Conservation (phyloP, 2,329 filamentous ascomycete species). For the Dothideomycetidae sp. region DNA sequence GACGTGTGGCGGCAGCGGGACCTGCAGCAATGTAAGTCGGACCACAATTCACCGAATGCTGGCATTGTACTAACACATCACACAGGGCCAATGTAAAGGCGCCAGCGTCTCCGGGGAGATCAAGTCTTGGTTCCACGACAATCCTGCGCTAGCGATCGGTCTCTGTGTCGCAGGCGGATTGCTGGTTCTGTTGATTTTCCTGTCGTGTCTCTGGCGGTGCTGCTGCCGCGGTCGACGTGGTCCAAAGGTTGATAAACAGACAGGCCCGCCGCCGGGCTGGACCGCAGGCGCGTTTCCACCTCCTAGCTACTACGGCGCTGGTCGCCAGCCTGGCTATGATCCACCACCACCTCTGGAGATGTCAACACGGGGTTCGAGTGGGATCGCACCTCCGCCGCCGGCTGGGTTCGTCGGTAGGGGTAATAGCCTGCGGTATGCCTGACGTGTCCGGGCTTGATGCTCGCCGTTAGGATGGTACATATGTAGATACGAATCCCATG, state of each 20-base stretch:
- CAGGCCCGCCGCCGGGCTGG: constrained; percentile 18
- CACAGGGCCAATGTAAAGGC: constrained; percentile 57
- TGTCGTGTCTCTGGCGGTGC: constrained; percentile 50
- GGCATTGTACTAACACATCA: constrained; percentile 4
- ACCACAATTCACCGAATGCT: neutral
- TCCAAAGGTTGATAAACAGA: constrained; percentile 11
- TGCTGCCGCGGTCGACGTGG: constrained; percentile 28
- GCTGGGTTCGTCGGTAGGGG: too few species aligned
- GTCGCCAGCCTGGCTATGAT: neutral
- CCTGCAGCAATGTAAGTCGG: constrained; percentile 53
- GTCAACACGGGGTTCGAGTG: neutral
- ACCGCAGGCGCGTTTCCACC: constrained; percentile 9
- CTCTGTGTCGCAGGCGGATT: constrained; percentile 57
- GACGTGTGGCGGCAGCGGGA: constrained; percentile 63
- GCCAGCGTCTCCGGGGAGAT: constrained; percentile 56
- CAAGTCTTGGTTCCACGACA: constrained; percentile 56
- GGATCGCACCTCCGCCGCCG: neutral
- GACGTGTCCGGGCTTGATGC: too few species aligned
- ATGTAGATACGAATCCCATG: too few species aligned
- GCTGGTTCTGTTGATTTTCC: constrained; percentile 53
- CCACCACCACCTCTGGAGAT: neutral
- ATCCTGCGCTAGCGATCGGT: constrained; percentile 73
- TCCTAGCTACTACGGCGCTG: neutral
- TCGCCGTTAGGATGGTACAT: too few species aligned
- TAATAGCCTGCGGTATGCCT: too few species aligned